Evolutionary conservation across 2,329 filamentous ascomycete species (phyloP).

Genomic region (Daldinia sp.): DNA sequence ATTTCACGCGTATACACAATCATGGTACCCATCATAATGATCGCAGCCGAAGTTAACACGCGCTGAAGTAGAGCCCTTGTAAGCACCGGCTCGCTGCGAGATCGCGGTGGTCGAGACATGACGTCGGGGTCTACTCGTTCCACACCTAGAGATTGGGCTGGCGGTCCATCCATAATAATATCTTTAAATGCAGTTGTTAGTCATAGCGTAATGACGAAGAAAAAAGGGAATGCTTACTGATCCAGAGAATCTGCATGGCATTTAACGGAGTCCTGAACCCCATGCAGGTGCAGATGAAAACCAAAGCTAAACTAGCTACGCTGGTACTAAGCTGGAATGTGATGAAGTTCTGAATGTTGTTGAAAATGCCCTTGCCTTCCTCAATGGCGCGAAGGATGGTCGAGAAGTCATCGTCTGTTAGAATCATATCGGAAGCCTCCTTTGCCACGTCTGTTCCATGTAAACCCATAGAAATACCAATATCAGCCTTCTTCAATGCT

Average conservation of each 20-base stretch:
- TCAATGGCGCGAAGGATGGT: conserved; percentile 96
- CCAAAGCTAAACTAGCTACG: conserved; percentile 89
- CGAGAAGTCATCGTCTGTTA: conserved; percentile 89
- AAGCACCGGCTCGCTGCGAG: conserved; percentile 89
- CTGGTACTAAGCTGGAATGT: conserved; percentile 98
- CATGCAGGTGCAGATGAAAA: conserved; percentile 90
- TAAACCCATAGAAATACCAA: conserved; percentile 96
- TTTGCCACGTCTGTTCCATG: conserved; percentile 98
- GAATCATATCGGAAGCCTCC: conserved; percentile 92
- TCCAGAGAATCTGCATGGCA: conserved; percentile 99
- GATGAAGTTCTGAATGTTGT: conserved; percentile 99
- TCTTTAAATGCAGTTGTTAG: conserved; percentile 66
- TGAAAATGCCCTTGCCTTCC: conserved; percentile 99
- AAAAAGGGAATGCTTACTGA: conserved; percentile 74
- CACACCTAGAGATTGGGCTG: conserved; percentile 95
- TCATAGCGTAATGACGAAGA: conserved; percentile 1
- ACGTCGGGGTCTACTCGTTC: conserved; percentile 94
- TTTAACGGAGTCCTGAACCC: conserved; percentile 97
- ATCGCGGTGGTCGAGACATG: conserved; percentile 88
- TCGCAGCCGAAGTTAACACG: conserved; percentile 85
- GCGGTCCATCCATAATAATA: conserved; percentile 99
- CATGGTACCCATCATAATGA: conserved; percentile 95
- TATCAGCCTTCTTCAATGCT: conserved; percentile 95
- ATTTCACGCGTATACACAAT: conserved; percentile 93
- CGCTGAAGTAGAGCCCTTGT: conserved; percentile 84